Evolutionary conservation across 495 filamentous ascomycete genomes (phyloP), one percentile per base, ranked within the genome.

Genomic region (Parathielavia hyrcaniae): DNA sequence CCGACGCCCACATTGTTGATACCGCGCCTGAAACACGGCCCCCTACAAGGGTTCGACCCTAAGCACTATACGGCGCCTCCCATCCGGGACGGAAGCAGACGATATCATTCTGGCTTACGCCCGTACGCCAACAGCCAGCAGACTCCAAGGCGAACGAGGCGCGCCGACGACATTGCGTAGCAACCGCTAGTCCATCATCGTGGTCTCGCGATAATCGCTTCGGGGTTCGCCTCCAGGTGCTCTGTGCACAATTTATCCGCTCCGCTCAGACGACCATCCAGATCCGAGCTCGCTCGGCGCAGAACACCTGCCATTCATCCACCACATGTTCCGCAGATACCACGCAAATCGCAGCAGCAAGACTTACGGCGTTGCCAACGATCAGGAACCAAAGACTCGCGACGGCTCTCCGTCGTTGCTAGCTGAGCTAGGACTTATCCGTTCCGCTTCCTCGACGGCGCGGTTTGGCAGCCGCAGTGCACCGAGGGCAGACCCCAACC

Each of bases 301-400:
- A 20, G 53, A 55, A 53, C 47, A 38, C 17, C 61, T 54, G 23
- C 65, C 63, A 30, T 30, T 30, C 26, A 2, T 2, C 26, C 26
- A 30, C 26, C 74, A 75, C 74, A 78, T 78, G 76, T 78, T 78
- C 61, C 73, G 65, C 69, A 74, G 76, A 72, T 77, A 73, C 51
- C 72, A 72, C 56, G 43, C 38, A 54, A 54, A 48, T 30, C 61
- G 54, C 50, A 46, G 34, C 47, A 69, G 66, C 53, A 72, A 69
- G 65, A 34, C 60, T 57, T 52, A 72, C 61, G 69, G 71, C 63
- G 68, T 66, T 58, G 60, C 56, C 23, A 73, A 73, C 58, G 72
- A 77, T 34, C 68, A 71, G 50, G 52, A 65, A 23, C 55, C 55
- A 19, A 65, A 58, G 44, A 64, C 58, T 44, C 66, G 66, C 55